These are phyloP conservation scores for Sporobolus alterniflorus DNA, from an alignment of 202 grass and related monocot species.

Conservation along the genomic window DNA sequence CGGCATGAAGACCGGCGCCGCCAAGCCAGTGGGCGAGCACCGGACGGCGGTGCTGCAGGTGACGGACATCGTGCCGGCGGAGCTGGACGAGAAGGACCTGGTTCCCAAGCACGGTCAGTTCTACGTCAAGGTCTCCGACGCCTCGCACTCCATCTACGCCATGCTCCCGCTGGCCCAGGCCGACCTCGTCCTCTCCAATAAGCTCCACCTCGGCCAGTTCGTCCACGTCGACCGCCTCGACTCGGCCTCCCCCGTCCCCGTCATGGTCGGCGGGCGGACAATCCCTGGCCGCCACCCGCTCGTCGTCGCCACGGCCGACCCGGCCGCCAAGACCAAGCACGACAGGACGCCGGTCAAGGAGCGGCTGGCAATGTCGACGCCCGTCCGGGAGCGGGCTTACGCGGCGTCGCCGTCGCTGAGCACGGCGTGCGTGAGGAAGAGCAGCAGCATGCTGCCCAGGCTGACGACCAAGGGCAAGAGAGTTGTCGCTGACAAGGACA, in stretches of 20 bases:
- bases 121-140: slow-evolving; percentile 87
- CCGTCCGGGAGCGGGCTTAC: not conserved
- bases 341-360: slow-evolving; percentile 62
- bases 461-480: slow-evolving; percentile 54
- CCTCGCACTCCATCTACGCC: slow-evolving; percentile 91
- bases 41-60: slow-evolving; percentile 78
- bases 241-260: slow-evolving; percentile 67
- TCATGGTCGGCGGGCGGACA: slow-evolving; percentile 68
- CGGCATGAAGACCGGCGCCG: slow-evolving; percentile 60
- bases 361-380: slow-evolving; percentile 22
- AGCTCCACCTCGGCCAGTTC: slow-evolving; percentile 89
- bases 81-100: slow-evolving; percentile 88
- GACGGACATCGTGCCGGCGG: slow-evolving; percentile 90
- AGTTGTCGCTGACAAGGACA: slow-evolving; percentile 44
- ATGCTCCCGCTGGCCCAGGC: slow-evolving; percentile 75
- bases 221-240: slow-evolving; percentile 82
- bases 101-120: slow-evolving; percentile 76
- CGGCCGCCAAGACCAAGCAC: slow-evolving; percentile 30
- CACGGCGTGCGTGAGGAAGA: slow-evolving; percentile 53
- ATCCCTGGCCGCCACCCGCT: slow-evolving; percentile 81
- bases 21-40: slow-evolving; percentile 71
- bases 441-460: slow-evolving; percentile 53
- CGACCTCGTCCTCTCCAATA: slow-evolving; percentile 87
- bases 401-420: slow-evolving; percentile 46
- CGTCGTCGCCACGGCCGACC: slow-evolving; percentile 73